Evolutionary conservation across 2,329 filamentous ascomycete genomes (phyloP).

Genomic region (Parastagonospora nodorum): DNA sequence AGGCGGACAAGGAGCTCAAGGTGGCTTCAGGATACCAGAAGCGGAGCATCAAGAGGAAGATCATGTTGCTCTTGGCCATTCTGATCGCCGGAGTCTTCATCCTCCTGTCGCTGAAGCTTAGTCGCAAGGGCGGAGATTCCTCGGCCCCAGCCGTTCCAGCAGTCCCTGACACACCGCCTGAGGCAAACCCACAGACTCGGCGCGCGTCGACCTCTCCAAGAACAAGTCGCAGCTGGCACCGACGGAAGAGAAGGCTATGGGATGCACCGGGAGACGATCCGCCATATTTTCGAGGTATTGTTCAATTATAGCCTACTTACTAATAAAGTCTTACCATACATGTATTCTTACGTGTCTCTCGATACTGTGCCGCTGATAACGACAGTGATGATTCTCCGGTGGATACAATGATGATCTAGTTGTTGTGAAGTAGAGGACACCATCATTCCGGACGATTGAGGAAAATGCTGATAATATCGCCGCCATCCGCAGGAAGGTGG

Average conservation of each 20-base stretch:
- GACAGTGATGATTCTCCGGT: too few species aligned
- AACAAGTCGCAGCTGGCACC: slow-evolving; percentile 39
- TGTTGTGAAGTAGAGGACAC: too few species aligned
- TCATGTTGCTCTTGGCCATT: slow-evolving; percentile 85
- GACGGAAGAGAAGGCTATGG: slow-evolving; percentile 44
- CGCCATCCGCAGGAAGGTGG: too few species aligned
- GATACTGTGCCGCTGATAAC: too few species aligned
- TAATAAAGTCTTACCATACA: slow-evolving; percentile 10
- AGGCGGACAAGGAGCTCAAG: slow-evolving; percentile 87
- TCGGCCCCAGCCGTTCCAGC: slow-evolving; percentile 22
- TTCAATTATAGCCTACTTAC: slow-evolving; percentile 13
- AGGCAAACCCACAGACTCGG: slow-evolving; percentile 16
- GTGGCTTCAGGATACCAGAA: slow-evolving; percentile 88
- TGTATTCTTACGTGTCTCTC: too few species aligned
- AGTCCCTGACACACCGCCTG: slow-evolving; percentile 26
- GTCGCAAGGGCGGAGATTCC: slow-evolving; percentile 40
- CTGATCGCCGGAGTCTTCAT: slow-evolving; percentile 84
- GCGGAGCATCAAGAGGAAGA: slow-evolving; percentile 86
- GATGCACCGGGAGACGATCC: slow-evolving; percentile 18
- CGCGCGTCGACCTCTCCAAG: slow-evolving; percentile 17
- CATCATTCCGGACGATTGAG: too few species aligned
- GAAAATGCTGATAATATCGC: too few species aligned
- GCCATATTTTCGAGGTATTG: slow-evolving; percentile 4
- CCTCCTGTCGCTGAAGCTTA: slow-evolving; percentile 84
- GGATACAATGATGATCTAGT: too few species aligned